A percentile compares a stretch with the other conserved stretches of the same genome.
Evolutionary conservation across 164 flowering plant genomes (phyloP).

Genomic region (Vitis labrusca): DNA sequence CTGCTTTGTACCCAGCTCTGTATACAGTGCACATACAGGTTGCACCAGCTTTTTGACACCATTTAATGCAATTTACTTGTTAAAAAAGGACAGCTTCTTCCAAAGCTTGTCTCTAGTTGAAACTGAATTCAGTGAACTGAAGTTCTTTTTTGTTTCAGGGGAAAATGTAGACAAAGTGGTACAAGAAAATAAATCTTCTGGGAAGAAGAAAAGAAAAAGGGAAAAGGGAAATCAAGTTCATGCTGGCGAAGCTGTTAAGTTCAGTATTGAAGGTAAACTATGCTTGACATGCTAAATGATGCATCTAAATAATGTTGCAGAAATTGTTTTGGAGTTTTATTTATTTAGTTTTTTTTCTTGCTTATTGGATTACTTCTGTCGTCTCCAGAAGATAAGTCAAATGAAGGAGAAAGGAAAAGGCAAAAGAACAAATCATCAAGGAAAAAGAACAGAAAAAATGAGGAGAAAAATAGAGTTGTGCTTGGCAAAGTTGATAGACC

Average conservation of each 20-base stretch:
- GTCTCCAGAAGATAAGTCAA: background rate
- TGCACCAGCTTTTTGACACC: no score
- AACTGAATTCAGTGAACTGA: background rate
- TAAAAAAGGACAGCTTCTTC: no score
- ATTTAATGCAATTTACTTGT: no score
- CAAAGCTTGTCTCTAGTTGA: no score
- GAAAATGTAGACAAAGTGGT: background rate
- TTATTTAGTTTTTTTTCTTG: background rate
- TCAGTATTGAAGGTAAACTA: background rate
- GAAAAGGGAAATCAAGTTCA: constrained; percentile 6
- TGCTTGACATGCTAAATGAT: no score
- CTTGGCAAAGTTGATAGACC: constrained; percentile 7
- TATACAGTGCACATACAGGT: no score
- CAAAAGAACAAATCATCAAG: constrained; percentile 13
- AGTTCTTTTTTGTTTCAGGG: constrained; percentile 13
- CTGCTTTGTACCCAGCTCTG: no score
- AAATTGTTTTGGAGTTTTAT: background rate
- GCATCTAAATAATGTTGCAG: background rate
- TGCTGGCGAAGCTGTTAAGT: constrained; percentile 3
- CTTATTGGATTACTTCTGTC: no score
- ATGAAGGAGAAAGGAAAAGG: constrained; percentile 6
- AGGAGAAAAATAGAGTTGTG: background rate
- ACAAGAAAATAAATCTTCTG: background rate
- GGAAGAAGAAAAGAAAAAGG: constrained; percentile 17
- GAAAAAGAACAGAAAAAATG: constrained; percentile 24